Percentiles rank a stretch among this genome's conserved stretches.
Conservation (phyloP, 148 eudicot genomes). For the Rhododendron henanense region DNA sequence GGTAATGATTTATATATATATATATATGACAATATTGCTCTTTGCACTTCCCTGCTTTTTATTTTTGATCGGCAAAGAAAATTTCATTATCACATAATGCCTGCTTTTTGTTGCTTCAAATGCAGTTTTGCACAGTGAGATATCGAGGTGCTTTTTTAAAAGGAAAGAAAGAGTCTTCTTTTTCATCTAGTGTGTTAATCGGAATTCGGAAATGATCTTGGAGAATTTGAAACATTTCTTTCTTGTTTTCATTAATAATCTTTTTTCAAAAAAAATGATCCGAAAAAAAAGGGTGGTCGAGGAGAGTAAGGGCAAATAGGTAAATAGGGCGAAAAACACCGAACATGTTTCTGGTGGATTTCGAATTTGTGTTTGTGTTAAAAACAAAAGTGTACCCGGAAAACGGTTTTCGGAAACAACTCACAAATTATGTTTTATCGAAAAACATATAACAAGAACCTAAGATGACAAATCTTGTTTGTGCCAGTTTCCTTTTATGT, state of each 20-base stretch:
- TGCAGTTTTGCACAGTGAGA: neutral
- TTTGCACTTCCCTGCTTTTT: neutral
- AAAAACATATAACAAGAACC: neutral
- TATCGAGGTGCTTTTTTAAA: too few species aligned
- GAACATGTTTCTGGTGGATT: too few species aligned
- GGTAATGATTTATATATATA: constrained; percentile 16
- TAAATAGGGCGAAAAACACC: too few species aligned
- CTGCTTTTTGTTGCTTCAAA: too few species aligned
- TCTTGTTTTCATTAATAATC: neutral
- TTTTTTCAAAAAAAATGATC: neutral
- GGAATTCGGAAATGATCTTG: neutral
- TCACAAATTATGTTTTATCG: too few species aligned
- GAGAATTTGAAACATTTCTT: neutral
- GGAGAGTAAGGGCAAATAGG: too few species aligned
- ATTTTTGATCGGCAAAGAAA: too few species aligned
- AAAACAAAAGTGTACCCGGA: too few species aligned
- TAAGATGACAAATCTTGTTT: neutral
- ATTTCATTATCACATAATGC: too few species aligned
- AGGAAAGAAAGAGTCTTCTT: neutral
- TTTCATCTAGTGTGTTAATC: neutral
- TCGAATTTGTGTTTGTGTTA: too few species aligned
- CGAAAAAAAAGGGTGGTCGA: too few species aligned
- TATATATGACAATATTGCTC: neutral
- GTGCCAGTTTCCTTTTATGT: neutral
- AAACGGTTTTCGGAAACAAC: too few species aligned